These are phyloP conservation scores for Ophiostoma sp. DNA, from an alignment of 2,329 filamentous ascomycete genomes.

Conservation along the genomic window DNA sequence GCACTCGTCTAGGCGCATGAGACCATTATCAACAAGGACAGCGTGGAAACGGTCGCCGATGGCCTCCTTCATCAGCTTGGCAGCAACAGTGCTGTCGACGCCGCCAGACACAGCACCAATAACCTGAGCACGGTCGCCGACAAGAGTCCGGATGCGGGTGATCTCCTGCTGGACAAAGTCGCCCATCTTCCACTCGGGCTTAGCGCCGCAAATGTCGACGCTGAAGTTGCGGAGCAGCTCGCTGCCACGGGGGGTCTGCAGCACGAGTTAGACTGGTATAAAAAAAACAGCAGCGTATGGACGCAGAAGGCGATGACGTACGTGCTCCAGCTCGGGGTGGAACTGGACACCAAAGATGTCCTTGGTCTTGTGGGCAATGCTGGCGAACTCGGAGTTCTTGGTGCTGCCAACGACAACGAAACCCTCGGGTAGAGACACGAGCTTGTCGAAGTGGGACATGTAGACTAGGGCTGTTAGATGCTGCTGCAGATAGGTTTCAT, in stretches of 20 bases:
- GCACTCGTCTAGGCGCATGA: conserved; percentile 76
- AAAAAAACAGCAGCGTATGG: not conserved
- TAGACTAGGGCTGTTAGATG: conserved; percentile 43
- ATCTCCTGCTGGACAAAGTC: conserved; percentile 81
- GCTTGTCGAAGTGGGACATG: conserved; percentile 68
- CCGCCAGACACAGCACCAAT: conserved; percentile 56
- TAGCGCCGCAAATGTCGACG: conserved; percentile 71
- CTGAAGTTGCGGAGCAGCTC: conserved; percentile 77
- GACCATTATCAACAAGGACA: conserved; percentile 72
- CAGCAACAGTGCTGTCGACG: conserved; percentile 84
- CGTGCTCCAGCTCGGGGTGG: conserved; percentile 66
- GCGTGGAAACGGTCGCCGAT: conserved; percentile 70
- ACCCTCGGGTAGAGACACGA: conserved; percentile 54
- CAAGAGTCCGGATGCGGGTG: conserved; percentile 68
- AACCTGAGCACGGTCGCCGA: conserved; percentile 77
- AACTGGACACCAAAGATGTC: conserved; percentile 78
- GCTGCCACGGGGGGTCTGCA: conserved; percentile 56
- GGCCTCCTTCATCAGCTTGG: conserved; percentile 67
- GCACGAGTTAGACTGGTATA: not conserved
- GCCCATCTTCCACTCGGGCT: conserved; percentile 76
- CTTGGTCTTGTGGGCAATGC: conserved; percentile 64
- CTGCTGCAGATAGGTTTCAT: conserved; percentile 3
- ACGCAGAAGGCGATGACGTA: not conserved
- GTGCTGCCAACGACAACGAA: conserved; percentile 71
- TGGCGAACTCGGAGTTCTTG: conserved; percentile 69